These are phyloP conservation scores for Klebsormidium nitens DNA, from an alignment of 139 green algal species.

Conservation along the genomic window DNA sequence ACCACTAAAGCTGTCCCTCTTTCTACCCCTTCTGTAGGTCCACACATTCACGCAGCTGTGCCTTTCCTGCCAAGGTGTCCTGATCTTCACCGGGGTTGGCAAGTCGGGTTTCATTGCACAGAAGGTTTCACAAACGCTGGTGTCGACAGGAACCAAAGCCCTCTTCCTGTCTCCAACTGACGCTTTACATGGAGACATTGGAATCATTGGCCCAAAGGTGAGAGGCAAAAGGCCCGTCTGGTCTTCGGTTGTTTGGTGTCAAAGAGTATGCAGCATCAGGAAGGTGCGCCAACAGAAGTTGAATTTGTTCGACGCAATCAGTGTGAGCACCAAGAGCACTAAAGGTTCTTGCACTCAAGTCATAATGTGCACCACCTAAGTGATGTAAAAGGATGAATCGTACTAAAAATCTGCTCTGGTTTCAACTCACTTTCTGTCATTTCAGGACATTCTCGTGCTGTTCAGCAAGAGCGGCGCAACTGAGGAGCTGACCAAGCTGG, in stretches of 20 bases:
- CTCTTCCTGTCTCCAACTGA: conserved; percentile 56
- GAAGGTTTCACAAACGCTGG: conserved; percentile 60
- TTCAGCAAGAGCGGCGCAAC: conserved; percentile 56
- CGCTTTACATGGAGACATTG: conserved; percentile 60
- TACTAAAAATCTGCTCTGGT: no score
- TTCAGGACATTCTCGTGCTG: conserved; percentile 57
- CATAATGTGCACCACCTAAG: no score
- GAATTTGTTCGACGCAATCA: no score
- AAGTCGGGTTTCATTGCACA: conserved; percentile 66
- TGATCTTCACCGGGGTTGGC: conserved; percentile 61
- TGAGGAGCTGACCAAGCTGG: conserved; percentile 55
- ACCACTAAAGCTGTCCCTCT: no score
- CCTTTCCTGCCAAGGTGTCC: conserved; percentile 47
- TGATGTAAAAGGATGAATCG: no score
- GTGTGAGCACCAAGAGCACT: no score
- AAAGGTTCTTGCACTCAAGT: no score
- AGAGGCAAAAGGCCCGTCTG: no score
- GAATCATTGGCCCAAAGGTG: conserved; percentile 4
- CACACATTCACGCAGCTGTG: conserved; percentile 48
- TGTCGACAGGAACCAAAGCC: conserved; percentile 62
- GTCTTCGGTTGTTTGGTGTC: no score
- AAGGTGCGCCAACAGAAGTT: no score
- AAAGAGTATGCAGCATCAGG: no score
- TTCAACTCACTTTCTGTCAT: conserved; percentile 42
- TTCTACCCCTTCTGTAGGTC: no score